Evolutionary conservation across 176 grass and related monocot genomes (phyloP), one percentile per base, ranked within the genome.

Genomic region (Paspalum vaginatum): DNA sequence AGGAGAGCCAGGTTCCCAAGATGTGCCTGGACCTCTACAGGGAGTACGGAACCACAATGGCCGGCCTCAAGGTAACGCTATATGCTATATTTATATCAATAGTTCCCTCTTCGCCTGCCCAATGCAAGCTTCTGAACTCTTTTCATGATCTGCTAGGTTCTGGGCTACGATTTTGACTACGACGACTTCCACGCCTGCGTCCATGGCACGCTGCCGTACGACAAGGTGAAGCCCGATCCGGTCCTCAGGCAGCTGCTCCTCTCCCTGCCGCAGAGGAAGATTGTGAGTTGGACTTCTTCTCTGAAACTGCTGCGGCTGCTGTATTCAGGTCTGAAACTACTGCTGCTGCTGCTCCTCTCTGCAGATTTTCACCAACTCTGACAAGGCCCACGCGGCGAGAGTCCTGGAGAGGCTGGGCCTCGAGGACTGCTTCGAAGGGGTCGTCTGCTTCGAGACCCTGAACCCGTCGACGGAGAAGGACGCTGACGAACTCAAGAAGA

Each of bases 391-490:
- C 37, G 92, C 88, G 15, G 74, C 75, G 5, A 78, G 63, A 25
- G 88, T 91, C 61, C 86, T 99, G 65, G 75, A 88, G 56, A 92
- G 68, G 80, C 81, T 99, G 38, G 92, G 92, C 2, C 88, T 99
- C 10, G 86, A 99, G 84, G 88, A 93, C 22, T 99, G 96, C 88
- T 99, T 95, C 76, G 86, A 95, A 54, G 96, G 92, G 9, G n/a
- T 93, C 70, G 86, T 99, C 77, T 95, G 90, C 78, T 99, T 99
- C 83, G 96, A 99, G 85, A 99, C 92, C 27, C 96, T 99, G 6
- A 99, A 99, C 68, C 77, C 11, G 3, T 5, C 82, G 4, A 21
- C 40, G 0, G 55, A 80, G 24, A 80, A 61, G 27, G 26, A 87
- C 6, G 42, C 16, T 22, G 8, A 13, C 13, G 61, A 7, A 7